Base-by-base conservation (phyloP, 768 basidiomycete genomes). In the Suillus occidentalis region DNA sequence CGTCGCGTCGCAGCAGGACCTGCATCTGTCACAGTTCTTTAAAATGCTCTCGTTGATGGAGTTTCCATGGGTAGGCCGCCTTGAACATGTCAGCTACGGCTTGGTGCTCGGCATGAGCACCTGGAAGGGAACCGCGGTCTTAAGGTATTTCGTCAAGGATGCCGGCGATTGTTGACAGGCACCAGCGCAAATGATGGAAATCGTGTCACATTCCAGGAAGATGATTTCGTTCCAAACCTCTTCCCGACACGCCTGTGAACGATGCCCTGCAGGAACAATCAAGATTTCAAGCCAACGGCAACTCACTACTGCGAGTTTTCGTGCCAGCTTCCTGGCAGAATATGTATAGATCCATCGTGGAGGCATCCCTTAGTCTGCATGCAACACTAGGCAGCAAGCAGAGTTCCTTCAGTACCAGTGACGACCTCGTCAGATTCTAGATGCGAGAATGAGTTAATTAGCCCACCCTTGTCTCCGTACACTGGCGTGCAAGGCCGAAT, bases 71-170 rank as follows among this genome's bases (percentile, higher is more conserved):
- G 95, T 95, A 1, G 82, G 86, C 66, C 80, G 79, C 42, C 84
- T 98, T 52, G 83, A 92, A 73, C 97, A 98, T 76, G 81, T 98
- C 77, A 97, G 95, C 79, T 95, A 91, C 70, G 93, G 94, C 20
- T 80, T 97, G 66, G 95, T 99, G 25, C 89, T 87, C 62, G 97
- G 97, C 63, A 99, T 99, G 97, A 95, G 89, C 76, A 94, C 93
- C 28, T 86, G 92, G 39, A 94, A 89, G 77, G 95, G 95, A 42
- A 98, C 94, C 0, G 96, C 93, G 53, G 95, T 97, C 59, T 98
- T 98, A 28, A 3, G 28, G 28, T 28, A 45, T 45, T 1, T 12
- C 2, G 2, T n/a, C n/a, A 12, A n/a, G 5, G 0, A 47, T 2
- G 10, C n/a, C 12, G n/a, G 20, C 10, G 2, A n/a, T 4, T 10